phyloP scores from a whole-genome alignment of 257 asterid species.

The Solanum megistacrolobum region DNA sequence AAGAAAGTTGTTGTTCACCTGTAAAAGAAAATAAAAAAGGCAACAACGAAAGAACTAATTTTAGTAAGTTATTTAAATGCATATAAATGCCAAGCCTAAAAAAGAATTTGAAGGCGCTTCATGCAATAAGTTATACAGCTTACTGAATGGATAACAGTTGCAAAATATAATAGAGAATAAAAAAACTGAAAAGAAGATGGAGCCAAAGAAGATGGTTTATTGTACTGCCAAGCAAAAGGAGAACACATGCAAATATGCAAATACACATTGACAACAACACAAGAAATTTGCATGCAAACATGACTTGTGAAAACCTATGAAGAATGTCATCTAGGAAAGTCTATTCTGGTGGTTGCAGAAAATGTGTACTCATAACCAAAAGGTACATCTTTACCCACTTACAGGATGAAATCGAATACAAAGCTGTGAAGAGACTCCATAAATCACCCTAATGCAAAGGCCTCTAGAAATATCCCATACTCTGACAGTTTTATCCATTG shows the following conservation, averaged over 20 bases:
- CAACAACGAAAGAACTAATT: neutral
- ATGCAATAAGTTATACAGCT: neutral
- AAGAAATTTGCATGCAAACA: neutral
- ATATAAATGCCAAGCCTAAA: neutral
- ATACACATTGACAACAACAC: neutral
- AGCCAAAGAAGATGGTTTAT: neutral
- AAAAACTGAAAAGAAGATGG: neutral
- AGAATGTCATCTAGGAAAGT: neutral
- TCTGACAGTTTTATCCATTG: constrained; percentile 86
- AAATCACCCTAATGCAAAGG: constrained; percentile 90
- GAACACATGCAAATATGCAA: neutral
- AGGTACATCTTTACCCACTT: constrained; percentile 21
- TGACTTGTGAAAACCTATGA: neutral
- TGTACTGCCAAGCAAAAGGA: neutral
- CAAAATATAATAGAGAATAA: neutral
- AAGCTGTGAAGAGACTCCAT: constrained; percentile 76
- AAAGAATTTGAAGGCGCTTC: neutral
- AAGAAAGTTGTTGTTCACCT: constrained; percentile 95
- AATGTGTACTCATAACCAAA: neutral
- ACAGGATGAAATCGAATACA: constrained; percentile 98
- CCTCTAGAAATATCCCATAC: constrained; percentile 95
- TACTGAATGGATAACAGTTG: neutral
- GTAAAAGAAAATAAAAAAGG: constrained; percentile 14
- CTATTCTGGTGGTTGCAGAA: neutral
- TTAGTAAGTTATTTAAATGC: neutral